phyloP scores from a whole-genome alignment of 2,329 filamentous ascomycete species.

The Malbranchea zuffiana region DNA sequence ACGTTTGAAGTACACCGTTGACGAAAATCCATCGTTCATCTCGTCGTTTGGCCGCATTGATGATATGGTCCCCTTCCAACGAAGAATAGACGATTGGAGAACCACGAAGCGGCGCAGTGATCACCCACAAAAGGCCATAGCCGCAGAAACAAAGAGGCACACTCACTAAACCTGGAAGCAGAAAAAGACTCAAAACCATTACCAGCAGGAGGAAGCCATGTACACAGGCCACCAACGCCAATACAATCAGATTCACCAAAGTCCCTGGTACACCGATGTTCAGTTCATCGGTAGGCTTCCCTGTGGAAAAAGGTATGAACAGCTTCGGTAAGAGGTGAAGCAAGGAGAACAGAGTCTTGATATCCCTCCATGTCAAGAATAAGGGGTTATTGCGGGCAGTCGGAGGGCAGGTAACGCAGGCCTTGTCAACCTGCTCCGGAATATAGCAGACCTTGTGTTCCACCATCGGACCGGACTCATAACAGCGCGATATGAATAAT shows the following conservation, averaged over 20 bases:
- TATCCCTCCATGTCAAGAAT: conserved; percentile 9
- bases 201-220: conserved; percentile 7
- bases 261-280: conserved; percentile 6
- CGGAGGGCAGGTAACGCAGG: conserved; percentile 10
- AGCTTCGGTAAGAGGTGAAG: conserved; percentile 13
- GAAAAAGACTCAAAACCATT: not conserved
- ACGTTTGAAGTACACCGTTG: conserved; percentile 16
- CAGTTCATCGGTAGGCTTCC: conserved; percentile 11
- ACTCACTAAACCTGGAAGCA: conserved; percentile 13
- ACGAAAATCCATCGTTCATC: conserved; percentile 16
- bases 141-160: conserved; percentile 3
- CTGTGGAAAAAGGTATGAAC: conserved; percentile 7
- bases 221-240: conserved; percentile 10
- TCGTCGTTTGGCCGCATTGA: not conserved
- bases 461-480: too few species aligned
- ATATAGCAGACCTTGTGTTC: conserved; percentile 10
- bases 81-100: conserved; percentile 6
- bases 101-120: conserved; percentile 12
- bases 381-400: conserved; percentile 13
- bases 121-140: conserved; percentile 6
- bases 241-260: conserved; percentile 7
- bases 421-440: conserved; percentile 13
- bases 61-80: not conserved
- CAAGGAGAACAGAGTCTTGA: conserved; percentile 9
- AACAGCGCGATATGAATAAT: too few species aligned